These are phyloP conservation scores for Fragaria nilgerrensis DNA, from an alignment of 306 rosid genomes.

Conservation along the genomic window DNA sequence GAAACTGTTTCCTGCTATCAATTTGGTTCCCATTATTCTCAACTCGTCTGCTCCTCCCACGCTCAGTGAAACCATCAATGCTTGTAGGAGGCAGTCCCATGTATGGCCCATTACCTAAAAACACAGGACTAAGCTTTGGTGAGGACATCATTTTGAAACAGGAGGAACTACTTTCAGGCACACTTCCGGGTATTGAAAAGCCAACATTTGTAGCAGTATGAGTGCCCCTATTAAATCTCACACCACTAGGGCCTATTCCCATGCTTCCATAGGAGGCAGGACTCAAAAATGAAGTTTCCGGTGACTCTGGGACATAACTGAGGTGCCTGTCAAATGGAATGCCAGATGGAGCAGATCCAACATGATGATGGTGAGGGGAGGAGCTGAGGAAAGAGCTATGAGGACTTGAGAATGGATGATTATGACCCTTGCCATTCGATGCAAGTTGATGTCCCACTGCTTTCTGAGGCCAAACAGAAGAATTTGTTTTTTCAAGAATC, in stretches of 20 bases:
- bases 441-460: constrained; percentile 60
- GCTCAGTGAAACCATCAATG: constrained; percentile 61
- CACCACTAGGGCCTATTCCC: constrained; percentile 48
- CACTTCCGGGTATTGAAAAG: constrained; percentile 53
- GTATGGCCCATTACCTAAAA: constrained; percentile 58
- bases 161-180: constrained; percentile 57
- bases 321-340: constrained; percentile 67
- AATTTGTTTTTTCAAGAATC: constrained; percentile 51
- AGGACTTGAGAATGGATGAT: constrained; percentile 45
- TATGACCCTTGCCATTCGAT: constrained; percentile 56
- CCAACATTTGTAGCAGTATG: constrained; percentile 52
- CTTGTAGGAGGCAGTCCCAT: constrained; percentile 47
- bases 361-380: constrained; percentile 59
- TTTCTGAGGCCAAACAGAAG: constrained; percentile 62
- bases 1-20: constrained; percentile 80
- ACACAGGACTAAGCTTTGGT: constrained; percentile 62
- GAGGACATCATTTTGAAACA: constrained; percentile 67
- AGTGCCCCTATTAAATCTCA: constrained; percentile 54
- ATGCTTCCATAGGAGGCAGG: constrained; percentile 51
- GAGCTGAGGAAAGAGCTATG: constrained; percentile 62
- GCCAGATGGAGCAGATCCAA: constrained; percentile 92
- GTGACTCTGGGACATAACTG: constrained; percentile 70
- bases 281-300: constrained; percentile 62
- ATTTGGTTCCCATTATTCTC: constrained; percentile 61
- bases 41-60: constrained; percentile 57